Conservation (phyloP, 225 moss, liverwort and hornwort species). For the Sphagnum contortum region DNA sequence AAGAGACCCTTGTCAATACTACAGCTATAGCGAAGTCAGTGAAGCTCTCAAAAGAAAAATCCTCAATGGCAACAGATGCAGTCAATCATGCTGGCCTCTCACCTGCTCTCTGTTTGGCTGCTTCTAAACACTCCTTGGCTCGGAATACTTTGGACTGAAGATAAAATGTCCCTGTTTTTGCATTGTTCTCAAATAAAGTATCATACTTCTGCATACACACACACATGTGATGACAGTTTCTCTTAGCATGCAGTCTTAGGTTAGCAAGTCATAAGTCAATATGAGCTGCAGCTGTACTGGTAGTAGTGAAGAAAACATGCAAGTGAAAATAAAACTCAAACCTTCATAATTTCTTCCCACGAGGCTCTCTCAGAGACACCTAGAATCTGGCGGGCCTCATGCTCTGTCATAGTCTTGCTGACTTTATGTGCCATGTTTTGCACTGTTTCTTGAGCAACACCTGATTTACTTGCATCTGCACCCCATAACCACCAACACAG, state of each 20-base stretch:
- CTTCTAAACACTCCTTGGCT: conserved; percentile 69
- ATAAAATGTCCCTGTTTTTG: conserved; percentile 62
- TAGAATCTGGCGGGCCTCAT: conserved; percentile 79
- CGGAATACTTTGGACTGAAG: conserved; percentile 78
- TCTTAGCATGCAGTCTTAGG: too few relatives aligned
- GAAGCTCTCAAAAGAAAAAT: too few relatives aligned
- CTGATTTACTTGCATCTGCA: conserved; percentile 65
- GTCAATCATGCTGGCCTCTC: conserved; percentile 1
- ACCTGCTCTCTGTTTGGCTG: conserved; percentile 19
- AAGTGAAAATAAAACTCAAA: not conserved
- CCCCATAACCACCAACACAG: not conserved
- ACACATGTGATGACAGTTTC: not conserved
- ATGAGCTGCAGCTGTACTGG: too few relatives aligned
- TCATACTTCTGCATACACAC: conserved; percentile 46
- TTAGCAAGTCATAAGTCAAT: too few relatives aligned
- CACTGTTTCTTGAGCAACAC: conserved; percentile 94
- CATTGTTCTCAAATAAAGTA: conserved; percentile 60
- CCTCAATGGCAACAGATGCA: too few relatives aligned
- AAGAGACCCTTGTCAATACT: too few relatives aligned
- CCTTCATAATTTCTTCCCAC: conserved; percentile 82
- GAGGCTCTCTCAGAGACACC: conserved; percentile 66
- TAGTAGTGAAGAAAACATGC: too few relatives aligned
- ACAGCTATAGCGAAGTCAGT: too few relatives aligned
- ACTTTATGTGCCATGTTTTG: conserved; percentile 87
- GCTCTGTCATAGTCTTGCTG: conserved; percentile 76